Evolutionary conservation across 2,329 filamentous ascomycete species (phyloP).

Genomic region (Ceratocystis alfenasii): DNA sequence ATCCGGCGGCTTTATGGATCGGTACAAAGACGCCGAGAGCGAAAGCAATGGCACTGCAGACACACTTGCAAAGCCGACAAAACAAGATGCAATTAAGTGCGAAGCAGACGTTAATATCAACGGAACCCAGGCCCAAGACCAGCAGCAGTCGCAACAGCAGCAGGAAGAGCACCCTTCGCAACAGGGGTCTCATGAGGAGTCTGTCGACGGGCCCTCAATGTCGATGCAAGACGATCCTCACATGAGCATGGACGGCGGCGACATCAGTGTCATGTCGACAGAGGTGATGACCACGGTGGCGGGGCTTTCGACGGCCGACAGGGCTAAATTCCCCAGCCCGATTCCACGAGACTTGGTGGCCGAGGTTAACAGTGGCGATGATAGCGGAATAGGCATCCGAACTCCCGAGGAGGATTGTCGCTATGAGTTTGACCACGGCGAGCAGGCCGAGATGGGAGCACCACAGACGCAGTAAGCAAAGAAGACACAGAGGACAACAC

Average conservation of each 20-base stretch:
- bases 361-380: slow-evolving; percentile 40
- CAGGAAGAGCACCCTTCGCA: not conserved
- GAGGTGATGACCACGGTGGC: not conserved
- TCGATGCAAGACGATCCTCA: not conserved
- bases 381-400: slow-evolving; percentile 62
- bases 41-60: not conserved
- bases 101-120: not conserved
- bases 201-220: not conserved
- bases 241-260: slow-evolving; percentile 28
- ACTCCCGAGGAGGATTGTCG: slow-evolving; percentile 53
- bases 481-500: not conserved
- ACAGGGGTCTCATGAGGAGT: not conserved
- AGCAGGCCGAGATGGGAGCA: slow-evolving; percentile 20
- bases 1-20: slow-evolving; percentile 73
- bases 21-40: slow-evolving; percentile 32
- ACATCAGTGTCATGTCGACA: slow-evolving; percentile 6
- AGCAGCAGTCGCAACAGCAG: not conserved
- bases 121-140: not conserved
- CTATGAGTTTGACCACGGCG: slow-evolving; percentile 21
- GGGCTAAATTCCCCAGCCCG: slow-evolving; percentile 39
- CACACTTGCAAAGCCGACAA: not conserved
- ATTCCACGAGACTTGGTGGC: slow-evolving; percentile 6
- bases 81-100: not conserved
- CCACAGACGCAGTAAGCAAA: slow-evolving; percentile 16
- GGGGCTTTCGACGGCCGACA: slow-evolving; percentile 13